Evolutionary conservation across 805 yeast species (phyloP), one percentile per base, ranked within the genome.

Genomic region (Brettanomyces custersianus): DNA sequence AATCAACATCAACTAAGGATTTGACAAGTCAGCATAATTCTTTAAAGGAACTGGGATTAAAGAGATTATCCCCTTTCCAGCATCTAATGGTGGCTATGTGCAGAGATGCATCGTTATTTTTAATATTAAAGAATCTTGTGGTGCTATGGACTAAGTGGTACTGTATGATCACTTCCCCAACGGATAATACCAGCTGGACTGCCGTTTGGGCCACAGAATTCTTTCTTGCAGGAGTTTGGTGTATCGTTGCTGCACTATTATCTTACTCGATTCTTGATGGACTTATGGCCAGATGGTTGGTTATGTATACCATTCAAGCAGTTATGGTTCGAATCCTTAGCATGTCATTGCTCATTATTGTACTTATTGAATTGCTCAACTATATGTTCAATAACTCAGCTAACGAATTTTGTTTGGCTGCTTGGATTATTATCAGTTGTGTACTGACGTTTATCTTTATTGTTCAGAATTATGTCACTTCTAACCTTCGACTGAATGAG

Each of bases 351-450:
- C 66, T 87, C 12, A 66, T 85, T 36, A 70, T 82, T 12, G 72
- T 84, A 5, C 63, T 80, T 22, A 86, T 85, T 49, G 79, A 80
- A 46, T 66, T 81, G 29, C 60, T 85, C 31, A 63, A 80, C 28
- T 63, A 80, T 19, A 67, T 85, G 20, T 71, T 84, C 51, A 79
- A 87, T 34, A 80, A 82, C 33, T 75, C 81, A 30, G 44, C 45
- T 19, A 51, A 52, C 33, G 72, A 76, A 40, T 80, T 83, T 54
- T 76, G 83, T 29, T 59, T 90, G 40, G 95, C 88, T 46, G 81
- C 90, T 8, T 90, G 97, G 96, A 83, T 90, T 20, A 55, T 87
- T 27, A 83, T 86, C n/a, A 78, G 94, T 35, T 85, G 95, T 54
- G 70, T 81, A 8, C 65, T 86, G 34, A 90, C 97, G 0, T 65